Base-by-base conservation (phyloP, 805 yeast genomes). In the Cyberlindnera misumaiensis region DNA sequence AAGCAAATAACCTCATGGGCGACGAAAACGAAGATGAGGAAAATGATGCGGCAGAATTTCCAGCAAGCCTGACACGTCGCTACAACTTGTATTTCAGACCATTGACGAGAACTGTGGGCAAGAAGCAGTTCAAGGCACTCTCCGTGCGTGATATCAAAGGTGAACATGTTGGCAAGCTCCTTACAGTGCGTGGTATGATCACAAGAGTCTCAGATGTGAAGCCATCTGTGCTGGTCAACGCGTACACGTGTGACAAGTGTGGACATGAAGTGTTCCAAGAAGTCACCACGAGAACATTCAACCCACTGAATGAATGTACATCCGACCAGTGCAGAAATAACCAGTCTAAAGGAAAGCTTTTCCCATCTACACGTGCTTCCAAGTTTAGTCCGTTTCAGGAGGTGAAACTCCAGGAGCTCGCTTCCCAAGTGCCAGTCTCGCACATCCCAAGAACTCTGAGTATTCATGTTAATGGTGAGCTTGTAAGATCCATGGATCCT, bases 251-350 rank as follows among this genome's bases (percentile, higher is more conserved):
- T 65, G 98, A 93, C 59, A 83, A 83, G 52, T 93, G 99, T 70
- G 99, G 98, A 34, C 83, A 75, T 62, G 99, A 93, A 64, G 79
- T 87, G 38, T 93, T 94, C 71, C 97, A 93, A 66, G 97, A 94
- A 59, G 95, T 93, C 48, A 80, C 76, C 47, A 66, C 89, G 14
- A 78, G 80, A 56, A 79, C 84, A 32, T 94, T 85, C 63, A 79
- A 83, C 22, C 99, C 99, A n/a, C 65, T 88, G 38, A 59, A 68
- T 4, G 95, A 88, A 54, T 93, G 99, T 66, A 77, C 88, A 1
- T 84, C 96, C 2, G 72, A 72, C 20, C 80, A 77, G 47, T 93
- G 99, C 67, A 56, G 65, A 40, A 75, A 75, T 42, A 90, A 93
- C 62, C 80, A 81, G 59, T 74, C 83, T 26, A 81, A 81, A 58